Evolutionary conservation across 768 basidiomycete species (phyloP), one percentile per base, ranked within the genome.

Genomic region (Lentinula aciculospora): DNA sequence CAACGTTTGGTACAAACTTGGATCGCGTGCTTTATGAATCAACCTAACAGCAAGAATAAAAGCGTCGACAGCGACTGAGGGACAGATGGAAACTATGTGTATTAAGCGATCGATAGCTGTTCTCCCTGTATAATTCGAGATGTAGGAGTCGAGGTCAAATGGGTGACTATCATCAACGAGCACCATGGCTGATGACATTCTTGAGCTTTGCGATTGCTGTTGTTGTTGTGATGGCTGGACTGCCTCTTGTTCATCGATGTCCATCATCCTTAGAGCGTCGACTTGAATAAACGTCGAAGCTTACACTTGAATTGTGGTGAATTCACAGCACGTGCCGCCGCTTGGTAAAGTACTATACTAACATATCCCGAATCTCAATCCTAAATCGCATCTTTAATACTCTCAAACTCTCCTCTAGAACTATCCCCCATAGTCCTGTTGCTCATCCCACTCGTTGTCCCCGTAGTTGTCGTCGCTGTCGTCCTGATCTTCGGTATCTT

Each of bases 131-230:
- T 94, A 95, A 54, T 82, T 81, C 42, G 86, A 75, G 58, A 87
- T 84, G 69, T 92, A 89, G 40, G 82, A 70, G 58, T 95, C 94
- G 54, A 95, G 81, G 66, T 96, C 93, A 66, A 93, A 94, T 3
- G 93, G 91, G 66, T 94, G 92, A 0, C 79, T 78, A 42, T 90
- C 89, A 69, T 93, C 87, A 13, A 94, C 79, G 12, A 74, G 72
- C 1, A 79, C 79, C 21, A 76, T 62, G 29, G 67, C 56, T 39
- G 42, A 60, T 31, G 31, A 25, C 5, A 25, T 37, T 37, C 32
- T 9, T 8, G 56, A 29, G 23, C 65, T 69, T 48, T n/a, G 12
- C 36, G 36, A 13, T 5, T 27, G 45, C 60, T 55, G 32, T 12
- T 28, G 50, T 60, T 55, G 32, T 42, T 63, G 60, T 28, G 64